phyloP scores from a whole-genome alignment of 108 stramenopile species.

The Skeletonema costatum region DNA sequence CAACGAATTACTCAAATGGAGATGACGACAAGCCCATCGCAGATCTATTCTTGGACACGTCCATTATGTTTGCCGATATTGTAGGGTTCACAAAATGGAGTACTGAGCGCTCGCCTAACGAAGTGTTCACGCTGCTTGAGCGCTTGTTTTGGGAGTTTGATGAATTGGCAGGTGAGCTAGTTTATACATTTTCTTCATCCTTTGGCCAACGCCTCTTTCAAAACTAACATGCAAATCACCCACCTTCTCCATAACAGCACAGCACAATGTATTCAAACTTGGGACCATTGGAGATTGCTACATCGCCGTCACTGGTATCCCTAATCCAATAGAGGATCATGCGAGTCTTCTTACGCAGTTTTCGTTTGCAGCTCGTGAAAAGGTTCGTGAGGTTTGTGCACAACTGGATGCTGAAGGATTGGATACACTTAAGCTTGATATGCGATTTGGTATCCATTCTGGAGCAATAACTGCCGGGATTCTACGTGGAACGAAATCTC shows the following conservation, averaged over 20 bases:
- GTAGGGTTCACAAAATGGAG: conserved; percentile 72
- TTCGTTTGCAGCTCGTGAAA: conserved; percentile 42
- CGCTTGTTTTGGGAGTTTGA: conserved; percentile 63
- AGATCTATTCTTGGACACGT: conserved; percentile 67
- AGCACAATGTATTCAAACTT: conserved; percentile 44
- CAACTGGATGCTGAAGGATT: conserved; percentile 52
- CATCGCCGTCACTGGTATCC: conserved; percentile 65
- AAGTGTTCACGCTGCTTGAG: conserved; percentile 62
- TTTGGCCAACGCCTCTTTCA: background rate
- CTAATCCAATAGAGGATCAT: conserved; percentile 55
- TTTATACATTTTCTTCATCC: background rate
- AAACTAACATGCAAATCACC: background rate
- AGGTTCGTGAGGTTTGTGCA: conserved; percentile 43
- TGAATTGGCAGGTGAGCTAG: conserved; percentile 26
- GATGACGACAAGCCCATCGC: conserved; percentile 66
- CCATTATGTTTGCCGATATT: conserved; percentile 77
- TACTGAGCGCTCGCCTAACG: conserved; percentile 48
- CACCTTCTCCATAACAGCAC: background rate
- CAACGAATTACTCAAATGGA: background rate
- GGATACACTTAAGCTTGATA: conserved; percentile 55
- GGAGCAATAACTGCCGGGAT: conserved; percentile 68
- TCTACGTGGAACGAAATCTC: conserved; percentile 56
- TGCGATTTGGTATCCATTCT: conserved; percentile 62
- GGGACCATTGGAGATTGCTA: conserved; percentile 61
- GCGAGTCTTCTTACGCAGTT: conserved; percentile 52